These are phyloP conservation scores for Flaveria floridana DNA, from an alignment of 140 eudicot species.

Conservation along the genomic window DNA sequence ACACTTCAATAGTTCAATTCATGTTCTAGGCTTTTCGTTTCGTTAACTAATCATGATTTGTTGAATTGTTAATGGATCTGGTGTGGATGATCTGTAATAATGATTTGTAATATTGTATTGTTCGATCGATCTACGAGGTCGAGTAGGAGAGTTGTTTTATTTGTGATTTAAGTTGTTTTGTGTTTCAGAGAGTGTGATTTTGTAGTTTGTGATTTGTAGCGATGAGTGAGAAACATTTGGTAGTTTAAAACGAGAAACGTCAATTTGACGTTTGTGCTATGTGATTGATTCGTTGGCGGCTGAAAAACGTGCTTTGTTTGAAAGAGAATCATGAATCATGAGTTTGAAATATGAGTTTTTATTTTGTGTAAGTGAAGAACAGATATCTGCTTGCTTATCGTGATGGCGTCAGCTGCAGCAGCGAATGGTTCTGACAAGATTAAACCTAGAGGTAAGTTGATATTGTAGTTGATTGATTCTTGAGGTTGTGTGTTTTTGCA, in stretches of 20 bases:
- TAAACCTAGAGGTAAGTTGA: constrained; percentile 47
- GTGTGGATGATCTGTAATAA: not conserved
- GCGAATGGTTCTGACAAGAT: constrained; percentile 38
- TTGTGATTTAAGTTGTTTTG: not conserved
- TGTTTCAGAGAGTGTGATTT: constrained; percentile 17
- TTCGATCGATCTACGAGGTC: constrained; percentile 24
- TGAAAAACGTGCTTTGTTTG: not conserved
- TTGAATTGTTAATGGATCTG: constrained; percentile 25
- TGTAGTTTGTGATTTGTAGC: not conserved
- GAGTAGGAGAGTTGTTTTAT: not conserved
- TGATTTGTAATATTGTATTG: not conserved
- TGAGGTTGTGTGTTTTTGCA: not conserved
- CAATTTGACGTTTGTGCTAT: not conserved
- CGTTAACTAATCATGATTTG: not conserved
- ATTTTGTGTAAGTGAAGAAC: constrained; percentile 25
- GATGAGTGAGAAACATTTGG: not conserved
- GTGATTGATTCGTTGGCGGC: constrained; percentile 2
- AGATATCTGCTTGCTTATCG: constrained; percentile 21
- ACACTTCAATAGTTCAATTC: constrained; percentile 14
- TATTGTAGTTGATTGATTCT: constrained; percentile 2
- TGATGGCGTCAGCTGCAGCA: constrained; percentile 47
- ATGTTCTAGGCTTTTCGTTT: constrained; percentile 5
- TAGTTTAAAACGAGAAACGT: constrained; percentile 9
- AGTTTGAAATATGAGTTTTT: constrained; percentile 19
- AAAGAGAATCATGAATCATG: not conserved